phyloP scores from a whole-genome alignment of 768 basidiomycete genomes.

The Mycena leptocephala region DNA sequence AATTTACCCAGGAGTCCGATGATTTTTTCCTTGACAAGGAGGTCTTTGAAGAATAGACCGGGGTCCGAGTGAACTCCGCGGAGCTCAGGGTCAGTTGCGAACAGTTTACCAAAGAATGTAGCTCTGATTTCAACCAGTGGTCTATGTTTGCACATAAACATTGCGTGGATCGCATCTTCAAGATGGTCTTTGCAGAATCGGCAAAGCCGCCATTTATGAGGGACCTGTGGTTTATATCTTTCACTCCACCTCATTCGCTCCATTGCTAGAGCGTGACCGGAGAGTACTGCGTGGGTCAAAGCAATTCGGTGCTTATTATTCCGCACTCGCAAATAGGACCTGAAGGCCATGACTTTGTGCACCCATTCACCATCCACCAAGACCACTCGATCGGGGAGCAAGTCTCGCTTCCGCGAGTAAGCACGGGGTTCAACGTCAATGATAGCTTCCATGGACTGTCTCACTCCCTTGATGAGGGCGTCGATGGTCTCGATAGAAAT shows the following conservation, averaged over 20 bases:
- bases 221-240: too few relatives aligned
- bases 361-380: background rate
- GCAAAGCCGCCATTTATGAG: too few relatives aligned
- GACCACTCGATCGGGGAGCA: too few relatives aligned
- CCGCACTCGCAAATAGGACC: background rate
- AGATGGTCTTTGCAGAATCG: too few relatives aligned
- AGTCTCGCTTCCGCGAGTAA: too few relatives aligned
- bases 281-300: background rate
- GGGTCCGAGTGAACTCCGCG: background rate
- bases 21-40: background rate
- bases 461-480: too few relatives aligned
- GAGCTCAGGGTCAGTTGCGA: background rate
- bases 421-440: too few relatives aligned
- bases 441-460: too few relatives aligned
- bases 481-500: too few relatives aligned
- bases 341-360: background rate
- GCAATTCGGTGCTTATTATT: background rate
- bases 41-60: conserved; percentile 10
- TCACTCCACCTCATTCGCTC: too few relatives aligned
- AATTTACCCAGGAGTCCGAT: conserved; percentile 8
- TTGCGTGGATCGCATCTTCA: too few relatives aligned
- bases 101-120: background rate
- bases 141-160: background rate
- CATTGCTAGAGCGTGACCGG: too few relatives aligned
- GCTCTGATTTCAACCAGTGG: background rate